Base-by-base conservation (phyloP, 78 protist genomes). In the Polysphondylium violaceum region DNA sequence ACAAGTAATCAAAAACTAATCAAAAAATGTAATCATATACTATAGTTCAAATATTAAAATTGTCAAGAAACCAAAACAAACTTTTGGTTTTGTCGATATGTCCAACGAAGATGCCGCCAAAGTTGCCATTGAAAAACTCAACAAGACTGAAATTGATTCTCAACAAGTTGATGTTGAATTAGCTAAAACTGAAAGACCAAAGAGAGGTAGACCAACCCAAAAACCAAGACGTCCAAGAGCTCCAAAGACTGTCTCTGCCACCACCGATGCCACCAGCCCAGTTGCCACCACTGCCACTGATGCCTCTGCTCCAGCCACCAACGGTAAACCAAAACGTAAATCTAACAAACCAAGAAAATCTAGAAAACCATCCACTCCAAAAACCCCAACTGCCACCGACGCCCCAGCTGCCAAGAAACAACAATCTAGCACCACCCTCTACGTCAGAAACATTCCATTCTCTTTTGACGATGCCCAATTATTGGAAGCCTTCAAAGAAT, bases 51-150 rank as follows among this genome's bases (percentile, higher is more conserved):
- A 60, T 51, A 88, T 72, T 60, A 75, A 78, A 65, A 78, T 93
- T 29, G 76, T 93, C 38, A 53, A 36, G 6, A 75, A 68, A 43
- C 72, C 76, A 33, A 67, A 79, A 35, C 38, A 83, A 60, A 81
- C 89, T 27, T 93, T 86, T 69, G 96, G 96, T 51, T 93, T 93
- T 72, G 96, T 93, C 47, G 96, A 93, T 33, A 87, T 93, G 92
- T 93, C 75, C 31, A 71, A 53, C 38, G 75, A 61, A 41, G 93
- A 76, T 51, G 41, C 72, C 25, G 96, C 96, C 73, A 50, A 78
- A 41, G 51, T 72, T 36, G 96, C 93, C 40, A 86, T 93, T 51
- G 89, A 38, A 19, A 87, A 41, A 25, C 27, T 93, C 72, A 74
- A 93, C 79, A 78, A 87, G 71, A 58, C n/a, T 12, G 93, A 86